These are phyloP conservation scores for Yamadazyma laniorum DNA, from an alignment of 805 yeast species.

Conservation along the genomic window DNA sequence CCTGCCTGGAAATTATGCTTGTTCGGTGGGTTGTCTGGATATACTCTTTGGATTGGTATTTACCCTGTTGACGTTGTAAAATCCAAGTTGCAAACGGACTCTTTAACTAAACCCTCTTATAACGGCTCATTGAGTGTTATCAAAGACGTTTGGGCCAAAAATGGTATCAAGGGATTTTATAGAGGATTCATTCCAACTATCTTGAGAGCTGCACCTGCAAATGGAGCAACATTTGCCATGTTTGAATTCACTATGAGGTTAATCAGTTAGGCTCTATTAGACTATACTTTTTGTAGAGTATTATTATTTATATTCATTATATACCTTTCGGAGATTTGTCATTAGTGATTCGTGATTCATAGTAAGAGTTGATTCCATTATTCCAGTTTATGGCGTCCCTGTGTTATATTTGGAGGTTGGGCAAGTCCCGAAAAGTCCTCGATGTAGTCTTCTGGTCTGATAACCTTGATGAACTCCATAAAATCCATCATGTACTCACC, in stretches of 20 bases:
- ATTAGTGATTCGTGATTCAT: conserved; percentile 7
- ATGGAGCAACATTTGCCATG: conserved; percentile 93
- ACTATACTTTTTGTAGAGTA: conserved; percentile 2
- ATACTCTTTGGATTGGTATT: conserved; percentile 77
- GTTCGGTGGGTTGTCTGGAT: conserved; percentile 90
- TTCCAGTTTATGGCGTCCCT: neutral
- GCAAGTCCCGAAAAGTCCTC: conserved; percentile 3
- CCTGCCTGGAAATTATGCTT: conserved; percentile 85
- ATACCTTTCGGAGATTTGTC: too few species aligned
- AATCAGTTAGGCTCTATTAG: conserved; percentile 27
- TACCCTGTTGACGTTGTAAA: conserved; percentile 93
- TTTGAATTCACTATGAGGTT: conserved; percentile 86
- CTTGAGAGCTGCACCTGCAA: conserved; percentile 96
- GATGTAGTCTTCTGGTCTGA: conserved; percentile 34
- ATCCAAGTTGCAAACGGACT: conserved; percentile 75
- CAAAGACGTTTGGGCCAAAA: conserved; percentile 48
- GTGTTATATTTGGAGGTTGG: neutral
- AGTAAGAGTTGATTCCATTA: neutral
- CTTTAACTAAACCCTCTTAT: conserved; percentile 57
- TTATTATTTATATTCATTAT: neutral
- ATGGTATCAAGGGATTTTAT: conserved; percentile 77
- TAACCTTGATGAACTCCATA: conserved; percentile 37
- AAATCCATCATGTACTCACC: conserved; percentile 42
- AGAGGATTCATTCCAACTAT: conserved; percentile 92
- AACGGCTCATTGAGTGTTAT: conserved; percentile 60